Evolutionary conservation across 1,284 basidiomycete genomes (phyloP).

Genomic region (Mycocalia duriaeana): DNA sequence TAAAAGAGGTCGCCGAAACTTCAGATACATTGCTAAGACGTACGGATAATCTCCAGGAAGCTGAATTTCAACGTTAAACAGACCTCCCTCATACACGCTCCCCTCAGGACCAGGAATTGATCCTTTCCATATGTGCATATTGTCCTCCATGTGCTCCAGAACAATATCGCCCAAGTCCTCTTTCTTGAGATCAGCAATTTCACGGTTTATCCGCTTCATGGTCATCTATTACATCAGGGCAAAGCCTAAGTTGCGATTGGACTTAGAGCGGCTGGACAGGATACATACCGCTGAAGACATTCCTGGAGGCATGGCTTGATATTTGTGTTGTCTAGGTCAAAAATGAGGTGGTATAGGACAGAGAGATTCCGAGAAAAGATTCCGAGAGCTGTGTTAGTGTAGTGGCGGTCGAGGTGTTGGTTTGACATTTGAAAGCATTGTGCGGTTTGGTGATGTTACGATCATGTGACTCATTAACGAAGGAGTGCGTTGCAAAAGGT

Average conservation of each 20-base stretch:
- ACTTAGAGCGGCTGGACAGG: neutral
- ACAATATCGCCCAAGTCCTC: constrained; percentile 78
- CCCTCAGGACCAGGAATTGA: constrained; percentile 80
- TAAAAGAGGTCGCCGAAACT: neutral
- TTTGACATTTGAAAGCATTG: no score
- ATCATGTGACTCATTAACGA: no score
- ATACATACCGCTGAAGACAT: constrained; percentile 19
- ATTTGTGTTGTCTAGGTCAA: no score
- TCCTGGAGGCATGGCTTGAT: constrained; percentile 24
- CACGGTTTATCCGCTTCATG: constrained; percentile 82
- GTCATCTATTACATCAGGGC: constrained; percentile 52
- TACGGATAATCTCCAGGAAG: constrained; percentile 83
- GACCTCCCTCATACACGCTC: constrained; percentile 84
- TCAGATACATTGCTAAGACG: no score
- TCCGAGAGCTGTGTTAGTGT: no score
- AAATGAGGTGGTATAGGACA: no score
- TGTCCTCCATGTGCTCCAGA: constrained; percentile 59
- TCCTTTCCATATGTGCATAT: constrained; percentile 64
- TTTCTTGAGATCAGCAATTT: constrained; percentile 79
- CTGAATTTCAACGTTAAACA: constrained; percentile 72
- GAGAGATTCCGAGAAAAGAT: no score
- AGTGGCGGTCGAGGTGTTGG: no score
- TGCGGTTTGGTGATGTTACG: no score
- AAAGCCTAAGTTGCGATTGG: neutral
- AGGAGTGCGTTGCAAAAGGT: no score